Evolutionary conservation across 2,329 filamentous ascomycete species (phyloP).

Genomic region (Fusarium veterinarium): DNA sequence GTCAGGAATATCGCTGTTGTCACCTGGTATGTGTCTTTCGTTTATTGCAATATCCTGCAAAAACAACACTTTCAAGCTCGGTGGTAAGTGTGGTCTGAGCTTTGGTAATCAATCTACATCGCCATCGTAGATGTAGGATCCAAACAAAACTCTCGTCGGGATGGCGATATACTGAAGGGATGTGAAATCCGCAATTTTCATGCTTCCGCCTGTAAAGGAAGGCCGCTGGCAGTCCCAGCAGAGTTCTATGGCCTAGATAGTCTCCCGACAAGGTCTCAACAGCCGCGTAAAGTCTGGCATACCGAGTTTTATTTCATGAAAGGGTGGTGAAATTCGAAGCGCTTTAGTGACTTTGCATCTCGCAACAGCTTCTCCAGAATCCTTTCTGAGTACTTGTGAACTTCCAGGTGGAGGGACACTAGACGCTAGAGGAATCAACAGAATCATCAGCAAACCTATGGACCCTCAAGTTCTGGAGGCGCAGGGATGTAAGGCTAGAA

Average conservation of each 20-base stretch:
- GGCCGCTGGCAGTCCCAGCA: neutral
- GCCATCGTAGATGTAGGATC: rapidly evolving
- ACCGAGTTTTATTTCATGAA: rapidly evolving
- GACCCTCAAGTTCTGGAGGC: neutral
- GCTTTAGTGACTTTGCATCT: neutral
- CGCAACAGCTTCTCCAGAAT: neutral
- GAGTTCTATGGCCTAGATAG: neutral
- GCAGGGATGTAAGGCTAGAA: neutral
- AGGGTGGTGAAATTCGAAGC: neutral
- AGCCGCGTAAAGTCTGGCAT: neutral
- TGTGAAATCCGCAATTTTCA: neutral
- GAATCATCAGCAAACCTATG: neutral
- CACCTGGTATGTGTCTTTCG: neutral
- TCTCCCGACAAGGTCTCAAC: neutral
- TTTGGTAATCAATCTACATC: neutral
- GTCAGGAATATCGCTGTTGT: no score
- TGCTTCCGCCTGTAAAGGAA: rapidly evolving
- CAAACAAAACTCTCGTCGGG: neutral
- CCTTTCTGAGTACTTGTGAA: neutral
- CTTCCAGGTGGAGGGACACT: neutral
- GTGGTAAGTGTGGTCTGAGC: neutral
- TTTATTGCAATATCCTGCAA: neutral
- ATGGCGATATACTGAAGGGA: neutral
- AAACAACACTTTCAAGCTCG: neutral
- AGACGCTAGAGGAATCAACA: neutral